Percentiles rank a stretch among this genome's conserved stretches.
Conservation (phyloP, 345 rosid species). For the Citrus sp. region DNA sequence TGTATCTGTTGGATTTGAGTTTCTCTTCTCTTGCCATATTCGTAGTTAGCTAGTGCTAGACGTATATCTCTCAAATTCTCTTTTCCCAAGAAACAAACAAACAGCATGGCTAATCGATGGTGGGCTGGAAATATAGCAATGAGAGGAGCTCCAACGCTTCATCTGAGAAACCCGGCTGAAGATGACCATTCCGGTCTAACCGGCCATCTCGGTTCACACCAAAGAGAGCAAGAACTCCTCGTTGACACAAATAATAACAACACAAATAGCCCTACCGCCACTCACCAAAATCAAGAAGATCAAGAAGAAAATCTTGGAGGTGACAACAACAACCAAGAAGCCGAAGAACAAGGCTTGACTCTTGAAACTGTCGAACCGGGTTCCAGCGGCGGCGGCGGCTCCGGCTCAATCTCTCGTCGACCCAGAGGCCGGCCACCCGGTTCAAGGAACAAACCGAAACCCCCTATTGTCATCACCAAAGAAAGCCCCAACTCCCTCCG, state of each 20-base stretch:
- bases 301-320: slow-evolving; percentile 40
- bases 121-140: slow-evolving; percentile 76
- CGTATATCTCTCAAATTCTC: too few relatives aligned
- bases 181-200: slow-evolving; percentile 24
- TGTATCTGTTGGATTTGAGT: slow-evolving; percentile 20
- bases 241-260: neutral
- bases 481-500: slow-evolving; percentile 82
- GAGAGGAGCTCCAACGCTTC: slow-evolving; percentile 53
- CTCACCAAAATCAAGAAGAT: slow-evolving; percentile 42
- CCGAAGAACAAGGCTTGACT: slow-evolving; percentile 25
- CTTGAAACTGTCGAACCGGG: slow-evolving; percentile 39
- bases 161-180: slow-evolving; percentile 38
- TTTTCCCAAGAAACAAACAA: neutral
- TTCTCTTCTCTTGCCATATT: neutral
- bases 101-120: slow-evolving; percentile 76
- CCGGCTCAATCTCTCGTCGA: slow-evolving; percentile 52
- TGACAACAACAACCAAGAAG: slow-evolving; percentile 15
- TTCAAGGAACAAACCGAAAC: slow-evolving; percentile 79
- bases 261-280: slow-evolving; percentile 8
- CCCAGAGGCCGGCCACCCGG: slow-evolving; percentile 90
- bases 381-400: slow-evolving; percentile 19
- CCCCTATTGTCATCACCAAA: slow-evolving; percentile 69
- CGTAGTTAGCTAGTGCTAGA: too few relatives aligned
- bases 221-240: slow-evolving; percentile 56
- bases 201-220: slow-evolving; percentile 28